These are phyloP conservation scores for Globisporangium barbulae DNA, from an alignment of 352 stramenopile genomes.

Conservation along the genomic window DNA sequence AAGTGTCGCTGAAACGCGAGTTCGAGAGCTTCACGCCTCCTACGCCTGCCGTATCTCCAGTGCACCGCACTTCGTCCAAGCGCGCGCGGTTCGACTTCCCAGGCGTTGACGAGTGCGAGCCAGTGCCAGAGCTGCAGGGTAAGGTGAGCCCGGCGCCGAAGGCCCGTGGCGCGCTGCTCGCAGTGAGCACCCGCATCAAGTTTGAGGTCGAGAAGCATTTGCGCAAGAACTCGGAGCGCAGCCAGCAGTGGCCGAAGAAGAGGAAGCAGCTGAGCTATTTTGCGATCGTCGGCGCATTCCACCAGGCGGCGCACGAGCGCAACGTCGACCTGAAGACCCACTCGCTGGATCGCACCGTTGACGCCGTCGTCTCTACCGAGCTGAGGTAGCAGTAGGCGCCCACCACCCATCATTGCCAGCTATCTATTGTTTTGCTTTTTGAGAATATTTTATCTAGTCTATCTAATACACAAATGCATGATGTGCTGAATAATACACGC, in stretches of 20 bases:
- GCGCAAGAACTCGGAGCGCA: slow-evolving; percentile 44
- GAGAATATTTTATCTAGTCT: slow-evolving; percentile 16
- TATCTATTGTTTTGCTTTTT: slow-evolving; percentile 21
- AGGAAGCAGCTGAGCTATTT: slow-evolving; percentile 77
- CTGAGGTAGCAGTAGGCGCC: slow-evolving; percentile 9
- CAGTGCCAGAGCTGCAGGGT: slow-evolving; percentile 19
- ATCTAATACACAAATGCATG: not conserved
- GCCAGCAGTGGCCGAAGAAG: slow-evolving; percentile 43
- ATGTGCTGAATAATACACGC: slow-evolving; percentile 5
- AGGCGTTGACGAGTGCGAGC: slow-evolving; percentile 24
- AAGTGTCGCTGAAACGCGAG: slow-evolving; percentile 74
- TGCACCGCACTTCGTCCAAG: slow-evolving; percentile 47
- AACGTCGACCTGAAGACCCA: slow-evolving; percentile 33
- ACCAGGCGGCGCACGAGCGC: slow-evolving; percentile 69
- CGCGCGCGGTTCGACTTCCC: slow-evolving; percentile 57
- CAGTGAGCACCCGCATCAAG: slow-evolving; percentile 71
- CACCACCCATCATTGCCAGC: slow-evolving; percentile 1
- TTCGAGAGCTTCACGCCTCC: slow-evolving; percentile 67
- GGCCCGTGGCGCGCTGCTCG: slow-evolving; percentile 50
- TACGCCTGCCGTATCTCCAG: slow-evolving; percentile 65
- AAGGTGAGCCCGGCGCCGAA: slow-evolving; percentile 34
- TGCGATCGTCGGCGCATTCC: slow-evolving; percentile 76
- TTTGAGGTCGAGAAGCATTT: slow-evolving; percentile 66
- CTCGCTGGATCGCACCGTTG: slow-evolving; percentile 26
- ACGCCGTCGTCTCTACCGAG: slow-evolving; percentile 16